Percentiles rank a stretch among this genome's conserved stretches.
Conservation (phyloP, 1,284 basidiomycete genomes). For the Fomes fomentarius region DNA sequence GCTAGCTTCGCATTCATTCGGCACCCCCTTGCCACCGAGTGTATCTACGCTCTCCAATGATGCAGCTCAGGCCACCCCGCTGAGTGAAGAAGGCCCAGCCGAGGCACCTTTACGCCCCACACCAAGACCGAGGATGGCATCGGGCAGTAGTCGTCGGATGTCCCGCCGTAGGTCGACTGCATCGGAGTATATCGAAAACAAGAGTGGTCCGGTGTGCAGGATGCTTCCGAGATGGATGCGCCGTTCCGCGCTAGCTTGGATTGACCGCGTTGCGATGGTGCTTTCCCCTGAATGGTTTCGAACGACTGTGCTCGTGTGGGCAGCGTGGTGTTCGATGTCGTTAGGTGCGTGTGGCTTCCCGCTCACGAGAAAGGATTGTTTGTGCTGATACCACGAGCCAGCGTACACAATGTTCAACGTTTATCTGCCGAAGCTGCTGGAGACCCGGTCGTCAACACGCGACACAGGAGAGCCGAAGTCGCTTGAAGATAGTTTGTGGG, state of each 20-base stretch:
- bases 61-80: no score
- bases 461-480: constrained; percentile 42
- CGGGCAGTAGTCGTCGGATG: constrained; percentile 3
- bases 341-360: constrained; percentile 73
- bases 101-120: no score
- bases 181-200: constrained; percentile 46
- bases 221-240: constrained; percentile 48
- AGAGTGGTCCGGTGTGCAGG: constrained; percentile 40
- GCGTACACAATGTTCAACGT: constrained; percentile 98
- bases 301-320: constrained; percentile 87
- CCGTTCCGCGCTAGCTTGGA: constrained; percentile 65
- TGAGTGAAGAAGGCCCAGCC: no score
- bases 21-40: constrained; percentile 30
- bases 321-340: constrained; percentile 80
- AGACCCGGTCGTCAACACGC: constrained; percentile 47
- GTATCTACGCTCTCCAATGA: no score
- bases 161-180: constrained; percentile 25
- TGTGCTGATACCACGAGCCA: constrained; percentile 31
- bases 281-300: constrained; percentile 81
- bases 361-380: no score
- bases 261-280: constrained; percentile 74
- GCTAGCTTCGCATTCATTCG: constrained; percentile 40
- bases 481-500: constrained; percentile 75
- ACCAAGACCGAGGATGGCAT: neutral
- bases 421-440: constrained; percentile 89